Base-by-base conservation (phyloP, 305 asterid genomes). In the Nicotiana rustica region DNA sequence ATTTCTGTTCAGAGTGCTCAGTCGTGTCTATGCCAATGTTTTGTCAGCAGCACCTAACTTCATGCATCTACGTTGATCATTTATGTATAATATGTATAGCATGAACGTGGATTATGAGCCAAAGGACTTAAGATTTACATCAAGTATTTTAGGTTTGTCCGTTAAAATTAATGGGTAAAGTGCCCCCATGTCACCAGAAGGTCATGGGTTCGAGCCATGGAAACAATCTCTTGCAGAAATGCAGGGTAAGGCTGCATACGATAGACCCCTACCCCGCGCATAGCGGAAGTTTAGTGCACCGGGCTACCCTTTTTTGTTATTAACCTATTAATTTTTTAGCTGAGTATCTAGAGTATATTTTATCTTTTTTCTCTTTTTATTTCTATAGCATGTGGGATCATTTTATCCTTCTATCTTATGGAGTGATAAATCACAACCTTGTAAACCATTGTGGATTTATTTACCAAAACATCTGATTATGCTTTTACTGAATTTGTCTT, bases 401-500 rank as follows among this genome's bases (percentile, higher is more conserved):
- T 73, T 60, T 25, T 47, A 73, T 75, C 80, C 65, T 75, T 21
- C 65, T 14, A 52, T 55, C 25, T 29, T 75, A 29, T n/a, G 0
- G 47, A 52, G 80, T 52, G 15, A 52, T 75, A 52, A 52, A 75
- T 52, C 29, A 25, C 65, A 75, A 52, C 2, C 80, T 52, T 21
- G 80, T 33, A 14, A 60, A 7, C 44, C 64, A 15, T 49, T 67
- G 25, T 52, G 79, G 64, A 4, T 52, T 75, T 29, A 6, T 5
- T 75, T 75, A 49, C 55, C 29, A 75, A 52, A 17, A 57, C 65
- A 75, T 55, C 65, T 52, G 47, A 75, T 52, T 52, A 75, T 25
- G 80, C 47, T 52, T 75, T 52, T 15, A 52, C 47, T 25, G 25
- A 49, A 52, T 75, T 8, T 21, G 10, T 8, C 17, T 75, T 75